A percentile compares a stretch with the other conserved stretches of the same genome.
Conservation (phyloP, 73 alveolate species). For the Halteria grandinella region DNA sequence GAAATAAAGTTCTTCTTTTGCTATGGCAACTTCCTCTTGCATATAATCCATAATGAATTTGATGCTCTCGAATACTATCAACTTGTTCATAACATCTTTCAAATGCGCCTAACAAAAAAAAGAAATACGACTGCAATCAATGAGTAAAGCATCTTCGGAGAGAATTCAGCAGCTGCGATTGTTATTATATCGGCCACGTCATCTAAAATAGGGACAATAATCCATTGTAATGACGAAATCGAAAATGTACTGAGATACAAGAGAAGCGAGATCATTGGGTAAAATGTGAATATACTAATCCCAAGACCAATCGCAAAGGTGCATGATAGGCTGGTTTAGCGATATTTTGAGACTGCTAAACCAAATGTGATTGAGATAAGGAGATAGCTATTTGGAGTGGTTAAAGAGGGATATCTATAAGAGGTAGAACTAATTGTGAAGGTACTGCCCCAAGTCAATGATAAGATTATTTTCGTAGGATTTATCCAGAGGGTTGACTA, state of each 20-base stretch:
- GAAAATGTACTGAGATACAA: slow-evolving; percentile 33
- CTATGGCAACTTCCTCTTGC: slow-evolving; percentile 26
- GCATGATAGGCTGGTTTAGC: slow-evolving; percentile 35
- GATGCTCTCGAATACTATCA: slow-evolving; percentile 34
- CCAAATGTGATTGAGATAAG: slow-evolving; percentile 41
- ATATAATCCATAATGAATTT: slow-evolving; percentile 36
- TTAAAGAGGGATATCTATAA: slow-evolving; percentile 3
- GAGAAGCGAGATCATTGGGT: slow-evolving; percentile 6
- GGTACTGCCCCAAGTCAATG: slow-evolving; percentile 13
- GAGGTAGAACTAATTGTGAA: slow-evolving; percentile 37
- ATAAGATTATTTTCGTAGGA: slow-evolving; percentile 36
- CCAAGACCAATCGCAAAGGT: slow-evolving; percentile 38
- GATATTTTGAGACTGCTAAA: slow-evolving; percentile 59
- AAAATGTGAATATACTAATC: slow-evolving; percentile 27
- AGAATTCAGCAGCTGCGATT: slow-evolving; percentile 40
- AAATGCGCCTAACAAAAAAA: slow-evolving; percentile 5
- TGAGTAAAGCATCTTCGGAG: slow-evolving; percentile 42
- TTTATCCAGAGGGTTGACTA: slow-evolving; percentile 29
- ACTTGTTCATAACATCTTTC: slow-evolving; percentile 12
- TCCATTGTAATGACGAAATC: slow-evolving; percentile 37
- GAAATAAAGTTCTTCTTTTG: slow-evolving; percentile 37
- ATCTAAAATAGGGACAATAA: slow-evolving; percentile 17
- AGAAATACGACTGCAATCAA: background rate
- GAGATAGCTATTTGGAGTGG: slow-evolving; percentile 22
- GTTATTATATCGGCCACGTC: slow-evolving; percentile 37